Conservation (phyloP, 164 flowering plant species). For the Dillenia suffruticosa region DNA sequence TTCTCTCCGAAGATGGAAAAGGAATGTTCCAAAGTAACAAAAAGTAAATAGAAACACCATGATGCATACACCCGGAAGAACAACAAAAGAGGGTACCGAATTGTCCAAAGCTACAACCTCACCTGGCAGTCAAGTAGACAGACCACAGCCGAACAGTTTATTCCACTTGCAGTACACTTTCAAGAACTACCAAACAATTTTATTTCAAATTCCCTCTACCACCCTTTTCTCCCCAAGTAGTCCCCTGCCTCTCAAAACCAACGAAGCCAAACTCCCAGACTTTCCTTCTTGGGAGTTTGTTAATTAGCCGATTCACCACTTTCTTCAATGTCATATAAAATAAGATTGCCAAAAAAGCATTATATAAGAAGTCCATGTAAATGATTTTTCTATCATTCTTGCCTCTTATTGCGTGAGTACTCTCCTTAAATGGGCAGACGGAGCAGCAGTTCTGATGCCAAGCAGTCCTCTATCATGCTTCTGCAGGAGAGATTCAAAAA, state of each 20-base stretch:
- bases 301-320: constrained; percentile 8
- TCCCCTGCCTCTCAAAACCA: constrained; percentile 7
- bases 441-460: no score
- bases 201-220: constrained; percentile 18
- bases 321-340: not conserved
- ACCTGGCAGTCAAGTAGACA: constrained; percentile 14
- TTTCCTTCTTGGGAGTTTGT: constrained; percentile 21
- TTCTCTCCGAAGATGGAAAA: constrained; percentile 8
- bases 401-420: not conserved
- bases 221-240: constrained; percentile 8
- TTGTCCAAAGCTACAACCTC: constrained; percentile 15
- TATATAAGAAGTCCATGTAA: not conserved
- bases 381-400: not conserved
- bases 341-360: no score
- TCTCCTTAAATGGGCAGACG: no score
- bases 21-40: constrained; percentile 10
- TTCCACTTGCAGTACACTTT: constrained; percentile 8
- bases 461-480: constrained; percentile 35
- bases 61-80: constrained; percentile 1
- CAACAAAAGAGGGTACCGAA: constrained; percentile 14
- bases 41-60: not conserved
- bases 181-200: constrained; percentile 23
- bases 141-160: constrained; percentile 13
- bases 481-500: constrained; percentile 44
- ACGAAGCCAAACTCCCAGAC: constrained; percentile 12